Evolutionary conservation across 78 protist species (phyloP), one percentile per base, ranked within the genome.

Genomic region (Dictyostelium capitatum): DNA sequence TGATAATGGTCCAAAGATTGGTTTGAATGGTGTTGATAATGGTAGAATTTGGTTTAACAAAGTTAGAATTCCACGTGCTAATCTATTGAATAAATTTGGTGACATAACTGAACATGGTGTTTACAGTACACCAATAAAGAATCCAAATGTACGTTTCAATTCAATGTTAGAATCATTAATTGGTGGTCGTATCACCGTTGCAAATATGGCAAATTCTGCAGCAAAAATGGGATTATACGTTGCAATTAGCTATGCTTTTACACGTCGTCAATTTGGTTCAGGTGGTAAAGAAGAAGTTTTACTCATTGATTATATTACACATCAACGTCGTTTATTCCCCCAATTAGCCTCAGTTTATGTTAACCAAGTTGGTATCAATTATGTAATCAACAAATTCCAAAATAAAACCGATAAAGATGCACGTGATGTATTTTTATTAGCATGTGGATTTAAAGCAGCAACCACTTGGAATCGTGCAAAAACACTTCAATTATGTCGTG

Each of bases 21-120:
- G 97, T 30, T 25, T 79, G 10, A 81, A 95, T 43, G 97, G 97
- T 46, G 95, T 95, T n/a, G 97, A 95, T 19, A 95, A 95, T 73
- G 97, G 97, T 43, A 69, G 89, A 54, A 12, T 95, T 4, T 91
- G 95, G 97, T 95, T 95, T 32, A 75, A 95, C 5, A 20, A 75
- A 14, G 97, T 95, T 20, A 70, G 97, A 56, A 54, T 95, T 0
- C 97, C 97, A 7, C 23, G 80, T 14, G 95, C 83, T 1, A 91
- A 90, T 14, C 28, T 95, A 9, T 43, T 95, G 54, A 92, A 95
- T 48, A 56, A 69, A 17, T 82, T 82, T 56, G 90, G 95, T 50
- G 97, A 92, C 43, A 64, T 95, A 4, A 51, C 25, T 17, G 64
- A 51, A 2, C 17, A 83, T 23, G 97, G 97, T 8, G 67, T 23